Evolutionary conservation across 306 rosid genomes (phyloP).

Genomic region (Neltuma alba): DNA sequence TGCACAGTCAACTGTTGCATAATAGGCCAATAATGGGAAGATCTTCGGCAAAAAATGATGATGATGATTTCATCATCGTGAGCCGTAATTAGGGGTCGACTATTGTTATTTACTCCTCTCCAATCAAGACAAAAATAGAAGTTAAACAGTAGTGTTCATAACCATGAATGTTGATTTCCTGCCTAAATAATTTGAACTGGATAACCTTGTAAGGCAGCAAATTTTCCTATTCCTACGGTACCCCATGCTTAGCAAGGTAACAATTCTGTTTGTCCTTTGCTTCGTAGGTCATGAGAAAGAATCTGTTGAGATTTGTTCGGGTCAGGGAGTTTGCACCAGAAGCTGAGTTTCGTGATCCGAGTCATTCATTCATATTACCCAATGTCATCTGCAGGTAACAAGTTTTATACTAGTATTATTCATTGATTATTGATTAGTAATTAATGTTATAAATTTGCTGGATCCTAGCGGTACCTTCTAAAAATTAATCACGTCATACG

Average conservation of each 20-base stretch:
- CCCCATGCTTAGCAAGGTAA: conserved; percentile 23
- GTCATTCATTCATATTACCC: conserved; percentile 72
- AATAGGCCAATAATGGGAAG: not conserved
- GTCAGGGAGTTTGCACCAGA: conserved; percentile 95
- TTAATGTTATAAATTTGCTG: not conserved
- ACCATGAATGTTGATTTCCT: conserved; percentile 8
- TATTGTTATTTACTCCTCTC: too few species aligned
- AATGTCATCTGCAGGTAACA: conserved; percentile 89
- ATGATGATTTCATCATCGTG: not conserved
- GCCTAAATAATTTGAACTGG: conserved; percentile 3
- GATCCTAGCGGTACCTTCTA: not conserved
- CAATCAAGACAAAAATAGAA: too few species aligned
- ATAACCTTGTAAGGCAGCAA: conserved; percentile 13
- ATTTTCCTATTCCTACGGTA: conserved; percentile 9
- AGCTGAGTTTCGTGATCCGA: conserved; percentile 67
- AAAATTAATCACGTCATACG: not conserved
- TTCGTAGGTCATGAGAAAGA: conserved; percentile 85
- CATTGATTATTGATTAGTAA: not conserved
- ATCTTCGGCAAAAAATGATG: not conserved
- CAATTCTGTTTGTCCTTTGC: conserved; percentile 37
- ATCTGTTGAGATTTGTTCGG: conserved; percentile 67
- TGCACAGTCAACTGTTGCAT: not conserved
- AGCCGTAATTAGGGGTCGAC: conserved; percentile 17
- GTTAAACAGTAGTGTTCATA: not conserved
- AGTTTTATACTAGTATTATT: not conserved